These are phyloP conservation scores for Madurella mycetomatis DNA, from an alignment of 2,329 filamentous ascomycete species.

Conservation along the genomic window DNA sequence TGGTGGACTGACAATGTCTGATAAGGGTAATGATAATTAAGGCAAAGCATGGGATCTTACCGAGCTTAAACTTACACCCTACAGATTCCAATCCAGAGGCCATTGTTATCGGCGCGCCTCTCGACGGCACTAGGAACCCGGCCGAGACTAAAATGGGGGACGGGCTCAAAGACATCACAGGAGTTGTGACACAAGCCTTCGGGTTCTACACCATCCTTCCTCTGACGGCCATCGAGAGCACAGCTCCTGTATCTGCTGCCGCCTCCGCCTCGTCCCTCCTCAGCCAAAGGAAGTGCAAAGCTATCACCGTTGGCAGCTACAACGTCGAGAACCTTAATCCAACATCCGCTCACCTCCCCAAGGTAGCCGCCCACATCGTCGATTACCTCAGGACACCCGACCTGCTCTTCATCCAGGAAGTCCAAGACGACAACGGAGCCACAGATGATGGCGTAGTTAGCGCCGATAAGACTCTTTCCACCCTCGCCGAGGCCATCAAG, in stretches of 20 bases:
- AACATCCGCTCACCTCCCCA: conserved; percentile 49
- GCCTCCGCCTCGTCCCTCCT: conserved; percentile 49
- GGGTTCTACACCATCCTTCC: conserved; percentile 68
- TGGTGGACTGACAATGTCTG: conserved; percentile 60
- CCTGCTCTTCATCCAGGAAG: conserved; percentile 64
- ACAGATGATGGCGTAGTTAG: conserved; percentile 54
- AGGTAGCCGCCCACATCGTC: conserved; percentile 61
- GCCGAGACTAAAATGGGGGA: conserved; percentile 60
- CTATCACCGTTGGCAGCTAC: conserved; percentile 62
- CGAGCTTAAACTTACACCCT: neutral
- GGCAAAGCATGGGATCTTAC: neutral
- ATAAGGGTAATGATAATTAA: conserved; percentile 49
- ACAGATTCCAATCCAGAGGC: conserved; percentile 65
- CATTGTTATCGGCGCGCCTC: conserved; percentile 59
- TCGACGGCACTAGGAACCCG: conserved; percentile 61
- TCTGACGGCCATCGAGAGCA: conserved; percentile 50
- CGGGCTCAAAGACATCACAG: conserved; percentile 60
- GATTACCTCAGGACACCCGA: conserved; percentile 59
- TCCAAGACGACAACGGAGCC: conserved; percentile 62
- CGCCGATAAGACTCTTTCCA: conserved; percentile 55
- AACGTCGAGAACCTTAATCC: conserved; percentile 66
- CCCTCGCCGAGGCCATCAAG: conserved; percentile 51
- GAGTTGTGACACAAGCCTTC: conserved; percentile 61
- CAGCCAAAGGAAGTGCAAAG: conserved; percentile 53
- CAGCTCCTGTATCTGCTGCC: conserved; percentile 41